phyloP scores from a whole-genome alignment of 805 yeast genomes.

The Nakazawaea sp. region DNA sequence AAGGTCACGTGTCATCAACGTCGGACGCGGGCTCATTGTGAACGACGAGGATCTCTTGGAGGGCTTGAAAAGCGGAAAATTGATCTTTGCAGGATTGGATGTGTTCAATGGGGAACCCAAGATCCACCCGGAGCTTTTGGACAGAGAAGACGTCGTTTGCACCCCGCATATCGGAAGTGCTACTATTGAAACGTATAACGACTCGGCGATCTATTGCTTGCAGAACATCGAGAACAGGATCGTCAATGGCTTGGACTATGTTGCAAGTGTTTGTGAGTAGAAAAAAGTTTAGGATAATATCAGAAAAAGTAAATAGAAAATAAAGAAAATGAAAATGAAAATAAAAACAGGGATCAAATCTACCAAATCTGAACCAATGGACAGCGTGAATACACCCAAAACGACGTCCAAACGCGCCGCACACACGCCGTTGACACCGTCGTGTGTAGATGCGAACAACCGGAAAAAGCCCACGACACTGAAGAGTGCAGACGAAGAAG shows the following conservation, averaged over 20 bases:
- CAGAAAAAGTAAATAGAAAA: no score
- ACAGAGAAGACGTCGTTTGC: constrained; percentile 55
- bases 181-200: constrained; percentile 46
- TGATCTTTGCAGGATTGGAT: constrained; percentile 65
- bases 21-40: constrained; percentile 68
- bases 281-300: background rate
- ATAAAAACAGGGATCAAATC: background rate
- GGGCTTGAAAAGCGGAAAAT: constrained; percentile 53
- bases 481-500: background rate
- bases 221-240: constrained; percentile 38
- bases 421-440: constrained; percentile 1
- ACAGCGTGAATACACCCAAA: background rate
- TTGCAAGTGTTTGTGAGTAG: background rate
- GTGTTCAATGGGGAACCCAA: constrained; percentile 63
- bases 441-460: background rate
- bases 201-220: constrained; percentile 46
- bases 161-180: constrained; percentile 73
- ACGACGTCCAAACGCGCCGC: background rate
- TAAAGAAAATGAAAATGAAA: no score
- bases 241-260: background rate
- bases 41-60: constrained; percentile 59
- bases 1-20: constrained; percentile 61
- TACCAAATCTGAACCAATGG: background rate
- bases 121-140: constrained; percentile 40
- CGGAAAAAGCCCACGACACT: background rate